Base-by-base conservation (phyloP, 2,329 filamentous ascomycete species). In the Exutisphaerella laricina region DNA sequence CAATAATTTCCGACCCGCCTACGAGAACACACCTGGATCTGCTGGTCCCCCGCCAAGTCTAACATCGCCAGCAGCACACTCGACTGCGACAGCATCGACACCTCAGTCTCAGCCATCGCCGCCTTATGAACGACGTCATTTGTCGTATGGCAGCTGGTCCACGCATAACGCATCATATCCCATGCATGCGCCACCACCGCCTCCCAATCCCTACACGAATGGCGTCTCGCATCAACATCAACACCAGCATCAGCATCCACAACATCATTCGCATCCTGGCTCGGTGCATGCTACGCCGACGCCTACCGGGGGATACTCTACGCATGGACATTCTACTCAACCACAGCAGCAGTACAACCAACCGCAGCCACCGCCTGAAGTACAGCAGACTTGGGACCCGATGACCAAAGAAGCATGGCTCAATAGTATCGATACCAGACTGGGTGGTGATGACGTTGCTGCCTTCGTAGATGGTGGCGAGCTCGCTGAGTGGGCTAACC, bases 391-490 rank as follows among this genome's bases (percentile, higher is more conserved):
- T 5, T 57, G 58, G 57, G 52, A 57, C 40, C 45, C 53, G 4
- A 48, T 50, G 28, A 50, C 56, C 17, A 60, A 60, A 33, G 61
- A 66, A 21, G 50, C 55, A 1, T 67, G 65, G 64, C 50, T 65
- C 2, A 57, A 58, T 40, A 60, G 54, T 12, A 45, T 68, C 26
- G 59, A 67, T 13, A 64, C 61, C 5, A 50, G 57, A 2, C 60
- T 68, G 28, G 60, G 62, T 8, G 64, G 62, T n/a, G 65, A 67
- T 41, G 65, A 68, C 44, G 50, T 68, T 10, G 64, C 64, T 6
- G 65, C 64, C 4, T 68, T 68, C 45, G 62, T 65, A 9, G 63
- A 64, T 29, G 65, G 65, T 5, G 62, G 56, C 14, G 61, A 62
- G 31, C 57, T 62, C 44, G 51, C 57, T 10, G 58, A 63, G 16